Evolutionary conservation across 768 basidiomycete species (phyloP).

Genomic region (Pholiota conissans): DNA sequence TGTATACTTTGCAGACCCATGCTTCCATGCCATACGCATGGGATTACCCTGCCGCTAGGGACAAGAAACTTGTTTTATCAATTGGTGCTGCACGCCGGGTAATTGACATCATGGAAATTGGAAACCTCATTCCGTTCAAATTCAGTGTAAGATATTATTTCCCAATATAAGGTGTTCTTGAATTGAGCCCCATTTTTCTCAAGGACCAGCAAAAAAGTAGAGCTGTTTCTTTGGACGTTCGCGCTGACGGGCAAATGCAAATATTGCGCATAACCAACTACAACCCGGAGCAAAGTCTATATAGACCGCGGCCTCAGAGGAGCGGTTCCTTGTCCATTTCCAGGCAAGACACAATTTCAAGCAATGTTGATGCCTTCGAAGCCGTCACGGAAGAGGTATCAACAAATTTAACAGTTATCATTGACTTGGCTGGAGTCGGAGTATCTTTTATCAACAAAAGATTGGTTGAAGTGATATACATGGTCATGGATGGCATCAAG

Average conservation of each 20-base stretch:
- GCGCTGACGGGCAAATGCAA: conserved; percentile 85
- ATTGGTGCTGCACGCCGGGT: conserved; percentile 61
- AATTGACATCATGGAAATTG: conserved; percentile 95
- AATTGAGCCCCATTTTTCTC: neutral
- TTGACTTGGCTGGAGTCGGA: conserved; percentile 90
- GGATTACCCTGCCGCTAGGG: conserved; percentile 85
- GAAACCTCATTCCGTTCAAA: conserved; percentile 86
- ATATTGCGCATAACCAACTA: conserved; percentile 87
- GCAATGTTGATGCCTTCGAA: conserved; percentile 78
- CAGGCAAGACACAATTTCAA: conserved; percentile 70
- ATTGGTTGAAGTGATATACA: conserved; percentile 87
- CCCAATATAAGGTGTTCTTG: neutral
- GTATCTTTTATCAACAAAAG: conserved; percentile 87
- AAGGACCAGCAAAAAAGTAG: conserved; percentile 58
- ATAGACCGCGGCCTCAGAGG: conserved; percentile 67
- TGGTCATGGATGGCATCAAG: conserved; percentile 74
- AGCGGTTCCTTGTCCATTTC: conserved; percentile 44
- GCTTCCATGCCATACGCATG: conserved; percentile 76
- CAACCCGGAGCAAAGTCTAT: conserved; percentile 80
- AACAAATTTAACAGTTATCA: conserved; percentile 61
- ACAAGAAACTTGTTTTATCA: conserved; percentile 74
- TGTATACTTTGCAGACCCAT: conserved; percentile 61
- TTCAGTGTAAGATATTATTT: conserved; percentile 56
- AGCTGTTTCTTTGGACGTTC: conserved; percentile 86
- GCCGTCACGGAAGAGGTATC: conserved; percentile 74